Evolutionary conservation across 441 rosid species (phyloP).

Genomic region (Hura crepitans): DNA sequence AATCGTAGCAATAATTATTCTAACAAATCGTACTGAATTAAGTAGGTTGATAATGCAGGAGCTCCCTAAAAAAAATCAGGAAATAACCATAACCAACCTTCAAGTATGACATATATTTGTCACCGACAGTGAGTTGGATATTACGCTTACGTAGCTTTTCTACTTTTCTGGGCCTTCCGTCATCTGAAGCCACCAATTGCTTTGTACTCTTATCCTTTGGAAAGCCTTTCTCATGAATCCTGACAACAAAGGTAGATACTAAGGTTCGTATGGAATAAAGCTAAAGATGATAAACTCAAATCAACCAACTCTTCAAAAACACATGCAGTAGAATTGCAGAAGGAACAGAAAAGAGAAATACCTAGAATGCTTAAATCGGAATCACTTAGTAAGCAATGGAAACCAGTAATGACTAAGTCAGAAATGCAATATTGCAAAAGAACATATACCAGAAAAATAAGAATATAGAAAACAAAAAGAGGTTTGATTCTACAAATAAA

Average conservation of each 20-base stretch:
- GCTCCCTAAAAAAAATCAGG: background rate
- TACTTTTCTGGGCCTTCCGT: constrained; percentile 43
- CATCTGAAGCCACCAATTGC: constrained; percentile 39
- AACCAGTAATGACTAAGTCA: background rate
- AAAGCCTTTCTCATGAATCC: constrained; percentile 30
- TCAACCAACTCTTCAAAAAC: background rate
- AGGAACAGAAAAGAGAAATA: background rate
- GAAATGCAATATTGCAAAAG: background rate
- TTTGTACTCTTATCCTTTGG: constrained; percentile 39
- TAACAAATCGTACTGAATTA: background rate
- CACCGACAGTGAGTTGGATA: constrained; percentile 61
- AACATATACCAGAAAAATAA: background rate
- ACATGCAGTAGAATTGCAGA: background rate
- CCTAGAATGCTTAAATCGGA: background rate
- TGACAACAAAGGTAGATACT: constrained; percentile 16
- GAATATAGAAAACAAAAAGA: background rate
- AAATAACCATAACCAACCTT: constrained; percentile 50
- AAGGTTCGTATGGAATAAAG: constrained; percentile 9
- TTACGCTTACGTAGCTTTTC: constrained; percentile 52
- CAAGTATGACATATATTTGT: constrained; percentile 81
- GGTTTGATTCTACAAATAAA: background rate
- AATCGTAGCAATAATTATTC: background rate
- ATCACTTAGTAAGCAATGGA: background rate
- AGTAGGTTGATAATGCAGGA: constrained; percentile 1
- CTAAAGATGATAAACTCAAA: background rate